phyloP scores from a whole-genome alignment of 2,329 filamentous ascomycete species.

The Chaetoscypha palmicola region DNA sequence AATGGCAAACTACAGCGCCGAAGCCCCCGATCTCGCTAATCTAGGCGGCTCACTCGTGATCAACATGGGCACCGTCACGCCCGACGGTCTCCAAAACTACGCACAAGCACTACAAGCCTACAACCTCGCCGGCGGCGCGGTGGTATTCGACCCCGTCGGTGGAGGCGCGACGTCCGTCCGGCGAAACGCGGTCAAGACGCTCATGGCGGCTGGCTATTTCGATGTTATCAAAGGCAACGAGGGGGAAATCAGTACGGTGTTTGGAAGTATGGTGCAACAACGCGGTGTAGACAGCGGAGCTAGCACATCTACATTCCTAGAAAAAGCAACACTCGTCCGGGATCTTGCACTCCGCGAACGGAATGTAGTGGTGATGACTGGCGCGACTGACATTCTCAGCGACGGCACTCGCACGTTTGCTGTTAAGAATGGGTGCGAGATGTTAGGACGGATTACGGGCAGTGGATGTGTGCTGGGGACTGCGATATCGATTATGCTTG shows the following conservation, averaged over 20 bases:
- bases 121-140: conserved; percentile 66
- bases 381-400: conserved; percentile 66
- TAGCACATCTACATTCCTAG: conserved; percentile 43
- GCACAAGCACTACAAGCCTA: conserved; percentile 70
- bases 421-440: conserved; percentile 69
- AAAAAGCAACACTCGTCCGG: conserved; percentile 56
- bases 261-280: conserved; percentile 55
- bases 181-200: conserved; percentile 59
- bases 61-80: conserved; percentile 90
- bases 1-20: conserved; percentile 82
- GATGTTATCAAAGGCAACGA: conserved; percentile 93
- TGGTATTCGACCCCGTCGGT: conserved; percentile 85
- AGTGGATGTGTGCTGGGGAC: conserved; percentile 84
- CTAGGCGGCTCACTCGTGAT: conserved; percentile 75
- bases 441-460: conserved; percentile 65
- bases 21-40: conserved; percentile 72
- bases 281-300: conserved; percentile 75
- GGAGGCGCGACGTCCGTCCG: conserved; percentile 76
- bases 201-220: conserved; percentile 70
- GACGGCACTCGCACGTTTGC: conserved; percentile 63
- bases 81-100: conserved; percentile 66
- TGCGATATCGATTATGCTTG: conserved; percentile 67
- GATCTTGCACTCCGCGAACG: conserved; percentile 60
- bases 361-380: conserved; percentile 77
- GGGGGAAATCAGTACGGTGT: conserved; percentile 72